Base-by-base conservation (phyloP, 257 asterid genomes). In the Solanum sejunctum region DNA sequence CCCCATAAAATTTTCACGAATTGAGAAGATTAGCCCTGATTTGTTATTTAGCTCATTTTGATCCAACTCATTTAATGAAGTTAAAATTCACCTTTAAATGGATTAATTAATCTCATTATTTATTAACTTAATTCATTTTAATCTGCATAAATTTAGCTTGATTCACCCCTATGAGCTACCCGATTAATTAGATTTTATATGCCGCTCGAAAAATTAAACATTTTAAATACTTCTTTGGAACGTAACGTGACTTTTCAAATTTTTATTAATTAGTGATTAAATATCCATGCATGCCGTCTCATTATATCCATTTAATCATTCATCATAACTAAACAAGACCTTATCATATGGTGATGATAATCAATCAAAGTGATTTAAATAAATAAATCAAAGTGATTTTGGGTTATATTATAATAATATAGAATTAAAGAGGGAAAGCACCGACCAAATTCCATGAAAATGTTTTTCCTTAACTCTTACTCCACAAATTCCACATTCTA, bases 401-500 rank as follows among this genome's bases (percentile, higher is more conserved):
- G 84, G 77, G 15, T 2, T 18, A n/a, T 66, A 52, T 51, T 0
- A 26, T 9, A 39, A 41, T 70, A 72, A 71, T 20, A 6, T 63
- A 11, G 21, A 32, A 73, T 36, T 8, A 41, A 51, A 75, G 9
- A 77, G 73, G 23, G 36, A 79, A 49, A 64, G 80, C 58, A 47
- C 52, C 66, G 36, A 83, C 61, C 77, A 64, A 66, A 39, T 70
- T 72, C 18, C 56, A 73, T 77, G 82, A 86, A 85, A 73, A 81
- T 39, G 39, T 75, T 77, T 12, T 80, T 86, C 66, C 85, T 82
- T 88, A 87, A 73, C 88, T 88, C 82, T 47, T 66, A 86, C 89
- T 86, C 86, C 87, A 84, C 84, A 61, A 23, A 41, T 49, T 49
- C 15, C 41, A 86, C 89, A 82, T 88, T 86, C 75, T 21, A 86